phyloP scores from a whole-genome alignment of 768 basidiomycete genomes.

The Naganishia friedmannii region DNA sequence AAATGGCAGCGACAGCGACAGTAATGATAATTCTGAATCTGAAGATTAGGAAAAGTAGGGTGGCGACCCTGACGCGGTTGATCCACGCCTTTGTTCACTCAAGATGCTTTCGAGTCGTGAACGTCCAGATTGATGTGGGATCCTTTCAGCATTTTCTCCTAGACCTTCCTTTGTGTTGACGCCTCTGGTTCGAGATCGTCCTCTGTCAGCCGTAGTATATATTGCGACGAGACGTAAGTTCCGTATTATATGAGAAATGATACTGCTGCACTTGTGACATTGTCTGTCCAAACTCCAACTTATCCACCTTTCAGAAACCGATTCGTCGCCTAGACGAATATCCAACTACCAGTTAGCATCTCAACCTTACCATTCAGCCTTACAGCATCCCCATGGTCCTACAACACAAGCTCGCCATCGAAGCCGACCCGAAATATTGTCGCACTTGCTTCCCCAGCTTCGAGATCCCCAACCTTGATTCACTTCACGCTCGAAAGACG shows the following conservation, averaged over 20 bases:
- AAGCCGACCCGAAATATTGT: slow-evolving; percentile 24
- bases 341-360: no score
- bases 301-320: no score
- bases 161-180: neutral
- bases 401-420: neutral
- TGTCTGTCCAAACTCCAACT: no score
- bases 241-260: no score
- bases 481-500: slow-evolving; percentile 15
- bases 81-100: neutral
- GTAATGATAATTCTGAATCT: neutral
- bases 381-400: neutral
- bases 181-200: neutral
- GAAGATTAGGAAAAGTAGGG: neutral
- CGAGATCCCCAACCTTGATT: slow-evolving; percentile 25
- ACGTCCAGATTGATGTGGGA: neutral
- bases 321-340: no score
- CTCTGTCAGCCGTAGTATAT: neutral
- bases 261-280: no score
- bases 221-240: neutral
- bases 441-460: slow-evolving; percentile 22
- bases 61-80: neutral
- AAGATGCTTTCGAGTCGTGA: neutral
- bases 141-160: neutral
- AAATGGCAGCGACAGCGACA: neutral
- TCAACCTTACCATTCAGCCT: neutral